Evolutionary conservation across 306 rosid genomes (phyloP).

Genomic region (Castanospermum australe): DNA sequence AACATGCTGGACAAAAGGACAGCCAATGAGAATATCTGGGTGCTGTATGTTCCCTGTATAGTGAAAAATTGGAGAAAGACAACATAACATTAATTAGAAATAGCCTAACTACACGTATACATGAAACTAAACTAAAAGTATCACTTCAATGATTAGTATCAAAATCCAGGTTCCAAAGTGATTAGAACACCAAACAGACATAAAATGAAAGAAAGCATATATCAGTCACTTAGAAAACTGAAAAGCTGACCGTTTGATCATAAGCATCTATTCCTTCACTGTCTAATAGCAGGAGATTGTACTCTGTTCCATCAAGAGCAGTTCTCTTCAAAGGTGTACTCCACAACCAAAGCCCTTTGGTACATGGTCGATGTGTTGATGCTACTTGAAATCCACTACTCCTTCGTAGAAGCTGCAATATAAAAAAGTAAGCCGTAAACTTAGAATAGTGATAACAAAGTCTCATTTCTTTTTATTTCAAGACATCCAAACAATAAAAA

Average conservation of each 20-base stretch:
- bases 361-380: constrained; percentile 89
- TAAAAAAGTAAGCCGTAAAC: background rate
- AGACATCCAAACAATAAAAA: background rate
- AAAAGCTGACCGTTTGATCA: constrained; percentile 83
- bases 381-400: constrained; percentile 94
- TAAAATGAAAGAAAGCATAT: background rate
- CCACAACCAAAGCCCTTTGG: constrained; percentile 99
- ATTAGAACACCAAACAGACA: background rate
- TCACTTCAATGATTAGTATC: background rate
- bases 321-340: constrained; percentile 86
- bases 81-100: background rate
- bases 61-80: background rate
- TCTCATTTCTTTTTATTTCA: background rate
- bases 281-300: constrained; percentile 76
- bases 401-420: constrained; percentile 80
- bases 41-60: constrained; percentile 89
- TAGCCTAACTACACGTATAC: background rate
- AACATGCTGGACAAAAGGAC: constrained; percentile 96
- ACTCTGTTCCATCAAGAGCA: constrained; percentile 93
- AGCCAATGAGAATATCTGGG: constrained; percentile 91
- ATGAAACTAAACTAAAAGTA: background rate
- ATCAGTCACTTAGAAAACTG: background rate
- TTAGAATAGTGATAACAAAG: background rate
- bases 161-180: background rate
- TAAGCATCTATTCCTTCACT: constrained; percentile 97